These are phyloP conservation scores for Hysterangium stoloniferum DNA, from an alignment of 768 basidiomycete genomes.

Conservation along the genomic window DNA sequence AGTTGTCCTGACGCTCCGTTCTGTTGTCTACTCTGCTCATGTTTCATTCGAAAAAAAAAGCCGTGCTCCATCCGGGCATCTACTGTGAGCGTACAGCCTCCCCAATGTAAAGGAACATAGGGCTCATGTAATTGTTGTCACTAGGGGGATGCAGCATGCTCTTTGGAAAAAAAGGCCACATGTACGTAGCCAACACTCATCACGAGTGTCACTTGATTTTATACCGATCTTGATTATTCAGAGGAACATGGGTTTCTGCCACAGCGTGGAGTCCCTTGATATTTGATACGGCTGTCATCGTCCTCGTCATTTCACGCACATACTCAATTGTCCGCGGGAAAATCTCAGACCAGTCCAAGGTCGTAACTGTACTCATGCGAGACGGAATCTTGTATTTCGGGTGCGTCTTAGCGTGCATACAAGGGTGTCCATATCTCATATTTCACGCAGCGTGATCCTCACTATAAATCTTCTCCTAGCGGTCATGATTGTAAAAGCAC, in stretches of 20 bases:
- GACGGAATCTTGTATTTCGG: conserved; percentile 9
- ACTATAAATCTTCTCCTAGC: conserved; percentile 31
- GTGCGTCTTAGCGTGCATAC: background rate
- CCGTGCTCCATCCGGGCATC: background rate
- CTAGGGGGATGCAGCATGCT: conserved; percentile 11
- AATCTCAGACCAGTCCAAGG: background rate
- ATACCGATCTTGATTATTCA: too few relatives aligned
- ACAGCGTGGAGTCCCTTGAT: conserved; percentile 5
- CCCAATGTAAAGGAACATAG: too few relatives aligned
- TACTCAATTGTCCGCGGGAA: background rate
- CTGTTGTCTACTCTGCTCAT: background rate
- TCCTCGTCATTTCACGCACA: conserved; percentile 5
- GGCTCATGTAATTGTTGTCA: too few relatives aligned
- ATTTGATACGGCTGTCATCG: conserved; percentile 6
- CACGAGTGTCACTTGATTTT: background rate
- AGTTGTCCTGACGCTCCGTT: background rate
- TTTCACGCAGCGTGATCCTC: conserved; percentile 29
- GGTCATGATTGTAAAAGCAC: conserved; percentile 30
- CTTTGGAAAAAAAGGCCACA: background rate
- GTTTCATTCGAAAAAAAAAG: background rate
- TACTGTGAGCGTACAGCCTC: background rate
- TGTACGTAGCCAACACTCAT: background rate
- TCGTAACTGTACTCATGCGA: conserved; percentile 1
- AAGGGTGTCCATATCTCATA: background rate
- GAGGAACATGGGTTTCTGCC: conserved; percentile 6